Conservation (phyloP, 1,284 basidiomycete species). For the Malassezia pachydermatis region DNA sequence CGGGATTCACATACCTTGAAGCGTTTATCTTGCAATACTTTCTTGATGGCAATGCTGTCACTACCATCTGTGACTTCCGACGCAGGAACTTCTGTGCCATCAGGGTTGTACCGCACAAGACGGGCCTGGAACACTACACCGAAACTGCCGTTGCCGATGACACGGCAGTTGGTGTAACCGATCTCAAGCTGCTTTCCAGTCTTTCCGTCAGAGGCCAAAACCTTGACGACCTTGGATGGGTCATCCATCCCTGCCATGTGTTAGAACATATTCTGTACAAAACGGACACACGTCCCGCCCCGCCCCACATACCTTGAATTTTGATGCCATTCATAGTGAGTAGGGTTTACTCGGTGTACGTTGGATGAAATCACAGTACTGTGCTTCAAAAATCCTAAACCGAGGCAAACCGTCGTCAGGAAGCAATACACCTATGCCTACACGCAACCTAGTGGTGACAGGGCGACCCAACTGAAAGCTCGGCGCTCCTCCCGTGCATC, state of each 20-base stretch:
- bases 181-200: constrained; percentile 76
- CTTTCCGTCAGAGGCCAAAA: constrained; percentile 89
- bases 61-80: constrained; percentile 15
- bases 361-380: no score
- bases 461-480: no score
- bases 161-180: constrained; percentile 92
- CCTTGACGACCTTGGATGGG: constrained; percentile 85
- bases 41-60: constrained; percentile 97
- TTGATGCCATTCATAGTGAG: constrained; percentile 13
- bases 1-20: constrained; percentile 69
- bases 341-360: no score
- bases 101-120: constrained; percentile 44
- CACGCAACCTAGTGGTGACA: no score
- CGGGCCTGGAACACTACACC: constrained; percentile 83
- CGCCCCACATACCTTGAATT: constrained; percentile 12
- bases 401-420: no score
- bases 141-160: constrained; percentile 96
- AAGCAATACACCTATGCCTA: no score
- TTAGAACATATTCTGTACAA: background rate
- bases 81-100: constrained; percentile 11
- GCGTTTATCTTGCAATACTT: constrained; percentile 97
- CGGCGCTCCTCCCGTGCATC: constrained; percentile 9
- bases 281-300: no score
- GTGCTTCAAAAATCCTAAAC: no score
- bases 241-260: constrained; percentile 58